Conservation (phyloP, 805 yeast species). For the Candida coleopterorum region DNA sequence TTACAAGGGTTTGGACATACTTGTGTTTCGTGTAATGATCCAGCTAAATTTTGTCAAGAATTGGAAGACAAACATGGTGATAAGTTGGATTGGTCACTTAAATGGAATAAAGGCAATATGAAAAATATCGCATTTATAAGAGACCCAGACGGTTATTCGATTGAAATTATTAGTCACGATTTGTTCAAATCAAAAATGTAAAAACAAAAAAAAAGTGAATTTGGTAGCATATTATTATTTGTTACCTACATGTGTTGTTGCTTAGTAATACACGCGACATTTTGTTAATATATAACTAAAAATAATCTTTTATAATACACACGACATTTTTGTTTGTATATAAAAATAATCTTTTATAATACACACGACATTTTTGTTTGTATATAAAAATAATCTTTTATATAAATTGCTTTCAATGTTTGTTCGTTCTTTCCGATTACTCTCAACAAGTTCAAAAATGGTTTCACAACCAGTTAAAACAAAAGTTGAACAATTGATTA, state of each 20-base stretch:
- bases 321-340: no score
- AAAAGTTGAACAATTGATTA: conserved; percentile 62
- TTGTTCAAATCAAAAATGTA: no score
- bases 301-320: no score
- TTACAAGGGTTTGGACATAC: conserved; percentile 87
- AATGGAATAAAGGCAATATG: conserved; percentile 51
- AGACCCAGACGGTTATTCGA: conserved; percentile 89
- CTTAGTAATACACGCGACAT: not conserved
- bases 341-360: no score
- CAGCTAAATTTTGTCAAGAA: conserved; percentile 51
- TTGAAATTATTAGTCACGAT: conserved; percentile 60
- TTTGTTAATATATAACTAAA: no score
- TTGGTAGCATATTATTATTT: no score
- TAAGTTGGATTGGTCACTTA: conserved; percentile 50
- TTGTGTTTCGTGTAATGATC: conserved; percentile 64
- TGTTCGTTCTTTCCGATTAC: not conserved
- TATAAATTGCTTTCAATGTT: not conserved
- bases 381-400: not conserved
- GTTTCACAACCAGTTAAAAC: conserved; percentile 54
- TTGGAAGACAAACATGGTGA: conserved; percentile 42
- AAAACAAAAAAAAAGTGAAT: no score
- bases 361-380: not conserved
- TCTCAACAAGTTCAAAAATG: conserved; percentile 26
- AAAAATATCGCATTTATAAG: conserved; percentile 64
- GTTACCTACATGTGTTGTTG: no score